Conservation (phyloP, 768 basidiomycete genomes). For the Pisolithus albus region DNA sequence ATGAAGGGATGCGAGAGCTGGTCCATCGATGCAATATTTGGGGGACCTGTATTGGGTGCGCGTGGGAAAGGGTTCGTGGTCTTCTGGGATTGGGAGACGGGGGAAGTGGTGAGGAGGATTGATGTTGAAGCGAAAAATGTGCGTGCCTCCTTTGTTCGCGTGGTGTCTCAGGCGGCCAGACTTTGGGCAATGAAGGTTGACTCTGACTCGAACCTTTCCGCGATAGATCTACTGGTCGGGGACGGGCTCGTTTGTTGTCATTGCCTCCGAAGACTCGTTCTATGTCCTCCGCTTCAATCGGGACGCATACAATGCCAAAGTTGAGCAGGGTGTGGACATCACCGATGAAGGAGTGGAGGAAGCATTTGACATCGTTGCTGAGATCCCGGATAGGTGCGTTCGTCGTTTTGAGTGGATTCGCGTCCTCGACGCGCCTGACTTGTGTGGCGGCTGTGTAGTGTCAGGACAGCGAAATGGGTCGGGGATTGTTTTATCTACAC, state of each 20-base stretch:
- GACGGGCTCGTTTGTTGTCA: conserved; percentile 83
- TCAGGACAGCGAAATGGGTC: conserved; percentile 97
- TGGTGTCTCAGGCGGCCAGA: background rate
- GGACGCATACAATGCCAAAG: conserved; percentile 72
- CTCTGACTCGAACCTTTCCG: no score
- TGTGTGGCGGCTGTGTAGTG: conserved; percentile 35
- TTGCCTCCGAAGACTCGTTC: conserved; percentile 83
- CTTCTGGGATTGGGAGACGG: conserved; percentile 99
- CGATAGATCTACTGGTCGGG: conserved; percentile 82
- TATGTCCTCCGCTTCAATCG: conserved; percentile 89
- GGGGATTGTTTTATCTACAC: conserved; percentile 99
- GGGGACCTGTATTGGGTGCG: conserved; percentile 80
- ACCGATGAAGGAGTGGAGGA: conserved; percentile 95
- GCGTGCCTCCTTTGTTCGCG: conserved; percentile 21
- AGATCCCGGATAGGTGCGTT: conserved; percentile 72
- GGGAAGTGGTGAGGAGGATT: conserved; percentile 87
- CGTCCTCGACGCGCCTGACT: conserved; percentile 9
- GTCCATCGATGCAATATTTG: conserved; percentile 79
- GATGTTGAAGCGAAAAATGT: conserved; percentile 95
- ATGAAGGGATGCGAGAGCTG: conserved; percentile 82
- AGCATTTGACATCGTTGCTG: conserved; percentile 89
- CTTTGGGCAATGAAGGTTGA: no score
- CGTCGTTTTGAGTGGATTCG: conserved; percentile 5
- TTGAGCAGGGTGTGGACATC: conserved; percentile 69
- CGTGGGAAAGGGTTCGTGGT: conserved; percentile 87